These are phyloP conservation scores for Cladophialophora psammophila DNA, from an alignment of 2,329 filamentous ascomycete genomes.

Conservation along the genomic window DNA sequence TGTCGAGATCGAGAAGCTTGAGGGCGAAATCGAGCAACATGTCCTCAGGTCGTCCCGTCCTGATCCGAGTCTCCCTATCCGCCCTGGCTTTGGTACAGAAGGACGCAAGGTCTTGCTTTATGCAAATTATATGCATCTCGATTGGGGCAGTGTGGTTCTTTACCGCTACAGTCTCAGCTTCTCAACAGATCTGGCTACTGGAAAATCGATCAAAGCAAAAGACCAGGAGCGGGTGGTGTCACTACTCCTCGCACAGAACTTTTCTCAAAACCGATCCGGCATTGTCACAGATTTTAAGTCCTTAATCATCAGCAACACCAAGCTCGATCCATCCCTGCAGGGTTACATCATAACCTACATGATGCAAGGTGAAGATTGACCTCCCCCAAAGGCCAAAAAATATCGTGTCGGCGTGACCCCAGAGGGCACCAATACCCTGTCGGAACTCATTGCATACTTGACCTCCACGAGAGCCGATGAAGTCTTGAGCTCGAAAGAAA, in stretches of 20 bases:
- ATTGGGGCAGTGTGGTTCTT: slow-evolving; percentile 44
- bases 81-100: background rate
- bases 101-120: background rate
- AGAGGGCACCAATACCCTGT: background rate
- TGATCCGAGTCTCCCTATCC: background rate
- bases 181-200: slow-evolving; percentile 41
- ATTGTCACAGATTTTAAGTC: slow-evolving; percentile 53
- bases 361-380: background rate
- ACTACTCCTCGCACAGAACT: slow-evolving; percentile 52
- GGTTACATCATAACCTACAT: background rate
- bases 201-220: slow-evolving; percentile 45
- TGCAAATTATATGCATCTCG: background rate
- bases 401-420: background rate
- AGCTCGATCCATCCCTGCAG: slow-evolving; percentile 23
- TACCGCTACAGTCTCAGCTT: slow-evolving; percentile 53
- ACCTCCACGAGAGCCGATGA: background rate
- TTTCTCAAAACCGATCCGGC: slow-evolving; percentile 39
- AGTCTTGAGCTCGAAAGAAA: slow-evolving; percentile 3
- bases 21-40: background rate
- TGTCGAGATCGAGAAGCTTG: background rate
- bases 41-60: background rate
- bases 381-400: background rate
- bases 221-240: slow-evolving; percentile 59
- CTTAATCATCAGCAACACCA: slow-evolving; percentile 45
- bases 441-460: background rate